Evolutionary conservation across 176 grass and related monocot genomes (phyloP), one percentile per base, ranked within the genome.

Genomic region (Oryza meyeriana): DNA sequence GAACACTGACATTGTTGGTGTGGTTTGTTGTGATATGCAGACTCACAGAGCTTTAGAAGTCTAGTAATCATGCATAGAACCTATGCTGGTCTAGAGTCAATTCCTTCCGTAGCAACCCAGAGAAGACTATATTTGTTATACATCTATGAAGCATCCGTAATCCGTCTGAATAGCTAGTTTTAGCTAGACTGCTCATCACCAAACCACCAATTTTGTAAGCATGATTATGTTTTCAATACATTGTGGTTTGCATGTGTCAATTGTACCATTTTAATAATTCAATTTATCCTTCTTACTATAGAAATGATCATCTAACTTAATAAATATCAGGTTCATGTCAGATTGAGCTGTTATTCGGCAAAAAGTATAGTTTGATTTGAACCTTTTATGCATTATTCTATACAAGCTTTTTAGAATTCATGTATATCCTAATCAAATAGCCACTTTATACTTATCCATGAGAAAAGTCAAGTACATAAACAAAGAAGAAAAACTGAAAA

Each of bases 71-170:
- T 68, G 24, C 24, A 41, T 71, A 71, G 26, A 72, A 59, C 17
- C 41, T 72, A 31, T 71, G 25, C 18, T 81, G 28, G 40, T 71
- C 36, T 61, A 42, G 28, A 59, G 30, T 25, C 42, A 48, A 42
- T 74, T 72, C 6, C 40, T 81, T 81, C 59, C 32, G 3, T 71
- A 48, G 39, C 8, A 29, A n/a, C 40, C 41, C 16, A 27, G 9
- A 59, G 12, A 66, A 72, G 80, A 31, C 50, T 70, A 70, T 82
- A 77, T 77, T 77, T 88, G 41, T 40, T 39, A 78, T 57, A n/a
- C n/a, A n/a, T n/a, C n/a, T n/a, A n/a, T n/a, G n/a, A n/a, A n/a
- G 8, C 66, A 78, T 33, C 65, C 17, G 31, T 77, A 57, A 62
- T 35, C 17, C 64, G 12, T 28, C 12, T 13, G 17, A 24, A 87